Percentiles rank a stretch among this genome's conserved stretches.
Conservation (phyloP, 805 yeast species). For the Candida parachauliodes region DNA sequence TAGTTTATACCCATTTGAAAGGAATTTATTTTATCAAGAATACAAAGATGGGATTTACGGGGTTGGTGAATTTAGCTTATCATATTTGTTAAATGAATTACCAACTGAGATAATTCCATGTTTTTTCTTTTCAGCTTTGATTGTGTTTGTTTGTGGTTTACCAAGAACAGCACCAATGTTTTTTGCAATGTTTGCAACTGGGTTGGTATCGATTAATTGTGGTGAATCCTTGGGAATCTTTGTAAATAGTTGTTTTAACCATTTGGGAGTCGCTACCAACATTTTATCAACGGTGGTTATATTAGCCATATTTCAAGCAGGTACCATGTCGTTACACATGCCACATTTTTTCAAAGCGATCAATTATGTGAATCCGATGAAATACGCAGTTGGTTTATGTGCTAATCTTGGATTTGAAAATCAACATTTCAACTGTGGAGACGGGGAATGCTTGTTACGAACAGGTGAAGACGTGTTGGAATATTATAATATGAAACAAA, state of each 20-base stretch:
- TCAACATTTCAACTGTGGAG: conserved; percentile 48
- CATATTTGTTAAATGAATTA: conserved; percentile 60
- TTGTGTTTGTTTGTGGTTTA: conserved; percentile 69
- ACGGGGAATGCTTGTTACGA: conserved; percentile 19
- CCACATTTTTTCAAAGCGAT: conserved; percentile 63
- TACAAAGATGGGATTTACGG: conserved; percentile 71
- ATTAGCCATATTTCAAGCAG: conserved; percentile 79
- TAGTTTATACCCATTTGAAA: conserved; percentile 69
- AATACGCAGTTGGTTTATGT: conserved; percentile 61
- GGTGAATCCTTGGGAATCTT: conserved; percentile 86
- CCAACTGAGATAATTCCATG: conserved; percentile 65
- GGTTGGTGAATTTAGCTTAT: conserved; percentile 55
- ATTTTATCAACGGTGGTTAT: conserved; percentile 63
- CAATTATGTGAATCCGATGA: conserved; percentile 75
- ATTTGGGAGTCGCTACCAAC: conserved; percentile 79
- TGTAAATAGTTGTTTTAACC: conserved; percentile 67
- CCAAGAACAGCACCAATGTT: conserved; percentile 66
- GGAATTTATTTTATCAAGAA: conserved; percentile 76
- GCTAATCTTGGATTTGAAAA: conserved; percentile 57
- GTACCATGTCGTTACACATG: conserved; percentile 77
- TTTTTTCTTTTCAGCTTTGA: conserved; percentile 54
- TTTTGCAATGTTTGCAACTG: conserved; percentile 57
- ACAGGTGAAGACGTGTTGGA: conserved; percentile 33
- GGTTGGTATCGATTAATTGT: conserved; percentile 56
- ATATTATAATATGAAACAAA: conserved; percentile 24